phyloP scores from a whole-genome alignment of 2,329 filamentous ascomycete species.

The Ophiostoma fasciatum region DNA sequence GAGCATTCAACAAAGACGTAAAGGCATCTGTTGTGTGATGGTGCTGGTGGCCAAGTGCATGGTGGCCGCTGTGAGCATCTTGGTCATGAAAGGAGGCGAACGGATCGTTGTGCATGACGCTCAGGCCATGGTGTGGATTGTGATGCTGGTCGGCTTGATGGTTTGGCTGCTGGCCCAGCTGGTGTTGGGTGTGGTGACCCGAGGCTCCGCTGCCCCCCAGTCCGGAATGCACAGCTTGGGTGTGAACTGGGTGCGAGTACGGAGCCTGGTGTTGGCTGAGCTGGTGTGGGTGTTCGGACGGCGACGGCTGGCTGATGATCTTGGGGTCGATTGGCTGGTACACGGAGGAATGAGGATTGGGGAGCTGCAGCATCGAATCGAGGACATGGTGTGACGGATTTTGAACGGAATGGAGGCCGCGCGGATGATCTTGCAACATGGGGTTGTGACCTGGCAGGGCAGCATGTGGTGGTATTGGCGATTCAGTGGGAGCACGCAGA shows the following conservation, averaged over 20 bases:
- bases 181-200: conserved; percentile 2
- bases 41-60: conserved; percentile 14
- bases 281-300: conserved; percentile 2
- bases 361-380: conserved; percentile 10
- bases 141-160: conserved; percentile 14
- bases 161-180: conserved; percentile 4
- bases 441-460: conserved; percentile 15
- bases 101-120: too few relatives aligned
- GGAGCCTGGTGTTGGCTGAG: conserved; percentile 13
- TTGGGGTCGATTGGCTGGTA: conserved; percentile 44
- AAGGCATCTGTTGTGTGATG: conserved; percentile 29
- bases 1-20: conserved; percentile 36
- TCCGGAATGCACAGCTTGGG: neutral
- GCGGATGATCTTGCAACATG: conserved; percentile 18
- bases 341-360: conserved; percentile 14
- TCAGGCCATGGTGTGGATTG: conserved; percentile 8
- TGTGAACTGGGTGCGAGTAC: conserved; percentile 1
- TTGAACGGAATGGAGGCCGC: conserved; percentile 20
- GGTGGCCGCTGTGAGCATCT: neutral
- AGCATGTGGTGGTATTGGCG: conserved; percentile 15
- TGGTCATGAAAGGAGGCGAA: neutral
- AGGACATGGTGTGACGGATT: conserved; percentile 18
- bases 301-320: conserved; percentile 32
- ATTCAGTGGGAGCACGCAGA: conserved; percentile 15
- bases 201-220: neutral